Evolutionary conservation across 139 green algal species (phyloP), one percentile per base, ranked within the genome.

Genomic region (Chlorella sp.): DNA sequence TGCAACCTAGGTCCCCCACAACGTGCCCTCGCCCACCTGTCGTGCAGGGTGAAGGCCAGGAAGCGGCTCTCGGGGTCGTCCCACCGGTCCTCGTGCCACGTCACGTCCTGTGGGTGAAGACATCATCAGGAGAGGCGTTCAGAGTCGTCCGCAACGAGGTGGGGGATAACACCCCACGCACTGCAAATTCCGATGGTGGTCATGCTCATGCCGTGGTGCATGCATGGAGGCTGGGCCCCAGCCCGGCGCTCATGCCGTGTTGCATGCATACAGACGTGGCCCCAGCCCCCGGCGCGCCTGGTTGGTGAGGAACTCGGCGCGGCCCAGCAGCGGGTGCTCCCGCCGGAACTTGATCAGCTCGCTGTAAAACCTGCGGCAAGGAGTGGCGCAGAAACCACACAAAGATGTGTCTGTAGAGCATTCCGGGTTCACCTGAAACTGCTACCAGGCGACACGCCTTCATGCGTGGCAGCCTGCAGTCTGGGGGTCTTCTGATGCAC

Each of bases 11-110:
- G n/a, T n/a, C n/a, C n/a, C n/a, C n/a, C n/a, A n/a, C n/a, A n/a
- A n/a, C n/a, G n/a, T n/a, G n/a, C n/a, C n/a, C n/a, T n/a, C n/a
- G n/a, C 44, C 3, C 16, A 81, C 73, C 83, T 85, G 89, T 95
- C 94, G 87, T 98, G 96, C 28, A 99, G 92, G 22, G 93, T 98
- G 91, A 98, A 99, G 68, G 96, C 96, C 40, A 99, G 90, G 90
- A 99, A 99, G 41, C 91, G 91, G 41, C 84, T 95, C 73, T 98
- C 95, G 8, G 90, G 83, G 88, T 99, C 94, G 86, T 94, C 89
- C 97, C 97, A 99, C 86, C 97, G 92, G 86, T 95, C 85, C 86
- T 99, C 97, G 86, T 99, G 97, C 97, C 97, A 99, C 2, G 95
- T 98, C 81, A 99, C 93, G 89, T 99, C 97, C 8, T 84, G 48